Percentiles rank a stretch among this genome's conserved stretches.
These are phyloP conservation scores for Leccinellum luteum DNA, from an alignment of 768 basidiomycete genomes.

Conservation along the genomic window DNA sequence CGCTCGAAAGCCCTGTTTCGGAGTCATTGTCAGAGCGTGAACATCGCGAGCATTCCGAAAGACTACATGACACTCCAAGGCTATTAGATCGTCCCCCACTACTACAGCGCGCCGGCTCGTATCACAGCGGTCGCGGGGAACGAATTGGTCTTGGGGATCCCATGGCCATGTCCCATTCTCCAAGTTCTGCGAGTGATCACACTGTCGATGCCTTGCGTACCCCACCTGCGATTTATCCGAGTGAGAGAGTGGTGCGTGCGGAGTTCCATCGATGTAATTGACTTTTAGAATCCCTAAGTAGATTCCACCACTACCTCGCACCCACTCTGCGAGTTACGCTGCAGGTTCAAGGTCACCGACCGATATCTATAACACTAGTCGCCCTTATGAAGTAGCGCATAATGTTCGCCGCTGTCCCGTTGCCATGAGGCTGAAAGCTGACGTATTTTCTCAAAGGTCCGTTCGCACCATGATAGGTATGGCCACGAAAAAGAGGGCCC, in stretches of 20 bases:
- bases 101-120: conserved; percentile 18
- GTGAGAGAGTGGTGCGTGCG: conserved; percentile 26
- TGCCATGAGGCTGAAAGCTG: background rate
- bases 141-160: conserved; percentile 17
- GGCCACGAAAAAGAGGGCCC: conserved; percentile 28
- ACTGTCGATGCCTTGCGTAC: conserved; percentile 29
- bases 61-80: conserved; percentile 21
- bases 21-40: conserved; percentile 26
- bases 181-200: conserved; percentile 27
- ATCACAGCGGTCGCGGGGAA: conserved; percentile 20
- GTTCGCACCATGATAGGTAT: conserved; percentile 28
- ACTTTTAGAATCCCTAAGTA: conserved; percentile 5
- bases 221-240: conserved; percentile 20
- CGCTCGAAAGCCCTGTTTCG: conserved; percentile 15
- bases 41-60: conserved; percentile 15
- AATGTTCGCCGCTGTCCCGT: conserved; percentile 7
- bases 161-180: conserved; percentile 21
- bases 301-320: conserved; percentile 31
- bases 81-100: conserved; percentile 24
- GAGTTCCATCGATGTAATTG: background rate
- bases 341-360: conserved; percentile 26
- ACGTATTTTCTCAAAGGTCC: conserved; percentile 17
- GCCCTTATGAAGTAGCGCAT: conserved; percentile 17
- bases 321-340: conserved; percentile 16
- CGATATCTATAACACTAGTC: conserved; percentile 27